Evolutionary conservation across 768 basidiomycete species (phyloP).

Genomic region (Serpula lacrymans): DNA sequence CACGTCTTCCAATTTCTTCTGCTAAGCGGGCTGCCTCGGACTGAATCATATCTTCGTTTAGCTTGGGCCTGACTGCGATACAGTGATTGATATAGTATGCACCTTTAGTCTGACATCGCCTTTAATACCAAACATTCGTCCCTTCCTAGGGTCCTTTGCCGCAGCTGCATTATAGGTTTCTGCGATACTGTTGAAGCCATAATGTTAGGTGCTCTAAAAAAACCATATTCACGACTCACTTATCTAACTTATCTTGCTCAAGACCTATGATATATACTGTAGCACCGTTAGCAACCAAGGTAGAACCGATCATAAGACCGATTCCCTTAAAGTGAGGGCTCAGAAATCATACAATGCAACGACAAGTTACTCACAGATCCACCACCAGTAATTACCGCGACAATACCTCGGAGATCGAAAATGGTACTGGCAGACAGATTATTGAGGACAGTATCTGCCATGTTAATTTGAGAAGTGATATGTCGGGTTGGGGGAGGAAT

Average conservation of each 20-base stretch:
- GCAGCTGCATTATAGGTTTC: conserved; percentile 25
- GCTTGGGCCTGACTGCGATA: background rate
- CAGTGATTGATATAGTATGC: background rate
- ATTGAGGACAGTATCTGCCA: conserved; percentile 12
- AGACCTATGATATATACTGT: conserved; percentile 34
- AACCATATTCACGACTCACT: conserved; percentile 13
- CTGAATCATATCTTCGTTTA: conserved; percentile 15
- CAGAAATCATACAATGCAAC: background rate
- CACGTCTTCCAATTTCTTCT: conserved; percentile 23
- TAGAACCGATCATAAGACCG: conserved; percentile 33
- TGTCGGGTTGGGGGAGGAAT: no score
- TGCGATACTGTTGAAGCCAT: conserved; percentile 13
- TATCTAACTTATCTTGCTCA: conserved; percentile 24
- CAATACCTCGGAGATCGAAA: conserved; percentile 31
- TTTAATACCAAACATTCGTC: conserved; percentile 24
- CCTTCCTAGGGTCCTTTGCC: conserved; percentile 12
- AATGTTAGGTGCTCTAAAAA: background rate
- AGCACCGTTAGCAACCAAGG: conserved; percentile 32
- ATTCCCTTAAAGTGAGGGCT: conserved; percentile 22
- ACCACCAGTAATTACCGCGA: conserved; percentile 31
- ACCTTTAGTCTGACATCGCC: conserved; percentile 28
- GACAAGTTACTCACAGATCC: conserved; percentile 20
- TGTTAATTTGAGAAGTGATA: no score
- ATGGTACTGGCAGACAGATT: conserved; percentile 22
- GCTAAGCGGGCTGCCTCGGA: conserved; percentile 28